These are phyloP conservation scores for Xerophyta viscosa DNA, from an alignment of 106 monocot genomes.

Conservation along the genomic window DNA sequence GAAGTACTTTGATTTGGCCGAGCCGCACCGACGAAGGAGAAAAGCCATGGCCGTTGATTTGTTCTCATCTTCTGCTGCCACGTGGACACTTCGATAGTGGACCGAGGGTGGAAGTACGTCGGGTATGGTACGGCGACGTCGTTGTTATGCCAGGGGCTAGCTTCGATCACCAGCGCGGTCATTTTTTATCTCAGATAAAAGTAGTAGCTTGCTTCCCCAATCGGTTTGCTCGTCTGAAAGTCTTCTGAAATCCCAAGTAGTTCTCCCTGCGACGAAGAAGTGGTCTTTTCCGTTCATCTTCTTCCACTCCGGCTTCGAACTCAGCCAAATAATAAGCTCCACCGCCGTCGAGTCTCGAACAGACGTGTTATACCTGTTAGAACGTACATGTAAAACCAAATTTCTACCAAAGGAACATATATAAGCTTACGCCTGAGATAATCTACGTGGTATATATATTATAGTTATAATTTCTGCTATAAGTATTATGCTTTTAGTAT, in stretches of 20 bases:
- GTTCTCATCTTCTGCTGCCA: slow-evolving; percentile 34
- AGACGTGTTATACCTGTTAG: slow-evolving; percentile 3
- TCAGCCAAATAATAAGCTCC: slow-evolving; percentile 29
- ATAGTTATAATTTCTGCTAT: too few species aligned
- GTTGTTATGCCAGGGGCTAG: slow-evolving; percentile 27
- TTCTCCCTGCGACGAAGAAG: slow-evolving; percentile 42
- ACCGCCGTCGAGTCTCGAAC: slow-evolving; percentile 11
- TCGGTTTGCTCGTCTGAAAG: neutral
- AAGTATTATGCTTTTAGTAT: too few species aligned
- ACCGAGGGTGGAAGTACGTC: slow-evolving; percentile 37
- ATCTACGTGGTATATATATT: too few species aligned
- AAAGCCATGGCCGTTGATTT: slow-evolving; percentile 22
- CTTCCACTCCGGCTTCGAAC: slow-evolving; percentile 30
- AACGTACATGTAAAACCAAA: too few species aligned
- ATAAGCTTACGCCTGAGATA: too few species aligned
- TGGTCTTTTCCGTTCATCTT: slow-evolving; percentile 38
- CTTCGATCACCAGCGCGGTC: slow-evolving; percentile 28
- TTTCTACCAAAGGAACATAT: too few species aligned
- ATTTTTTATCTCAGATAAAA: slow-evolving; percentile 25
- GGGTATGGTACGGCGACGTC: slow-evolving; percentile 37
- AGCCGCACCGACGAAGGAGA: slow-evolving; percentile 43
- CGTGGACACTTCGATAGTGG: slow-evolving; percentile 7
- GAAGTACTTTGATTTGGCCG: slow-evolving; percentile 19
- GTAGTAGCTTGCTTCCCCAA: slow-evolving; percentile 30
- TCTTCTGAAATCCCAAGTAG: slow-evolving; percentile 36